Base-by-base conservation (phyloP, 768 basidiomycete genomes). In the Pulveroboletus frians region DNA sequence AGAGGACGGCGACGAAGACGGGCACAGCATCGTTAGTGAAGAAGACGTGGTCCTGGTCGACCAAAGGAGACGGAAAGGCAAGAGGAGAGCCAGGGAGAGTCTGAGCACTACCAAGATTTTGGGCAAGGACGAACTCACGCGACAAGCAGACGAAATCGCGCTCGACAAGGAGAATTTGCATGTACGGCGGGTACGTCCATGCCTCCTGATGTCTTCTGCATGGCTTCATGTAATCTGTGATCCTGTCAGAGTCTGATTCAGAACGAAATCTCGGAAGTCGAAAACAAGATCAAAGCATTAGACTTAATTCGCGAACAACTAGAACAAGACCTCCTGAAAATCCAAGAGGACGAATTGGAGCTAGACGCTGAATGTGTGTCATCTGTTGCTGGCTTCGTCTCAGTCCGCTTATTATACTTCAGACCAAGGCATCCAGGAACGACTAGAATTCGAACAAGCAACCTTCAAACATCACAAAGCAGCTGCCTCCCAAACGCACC, bases 331-430 rank as follows among this genome's bases (percentile, higher is more conserved):
- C 73, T 99, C 7, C 70, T 98, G 29, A 88, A 81, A 63, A 65
- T 97, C 39, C 89, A 94, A 49, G 95, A 99, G 64, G 95, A 98
- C 57, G 94, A 96, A 53, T 73, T 99, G 20, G 95, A 97, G 62
- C 72, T 99, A n/a, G 92, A 96, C 60, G 95, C 96, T 52, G 95
- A 99, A 71, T 68, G 92, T 94, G 60, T 60, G 90, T 76, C 39
- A 44, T 0, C 35, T 23, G n/a, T 34, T 15, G 13, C 18, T n/a
- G 17, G 6, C 10, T 27, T 54, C 46, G 4, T 17, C 9, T 27
- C 40, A 23, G 7, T 45, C 15, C 7, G 5, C 52, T 54, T 47
- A 61, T 45, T 35, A 31, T 26, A 30, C 34, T 46, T 21, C 58
- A 95, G 92, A 96, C 47, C 83, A 90, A 69, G 93, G 93, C 32